Evolutionary conservation across 2,329 filamentous ascomycete genomes (phyloP).

Genomic region (Tolypocladium album): DNA sequence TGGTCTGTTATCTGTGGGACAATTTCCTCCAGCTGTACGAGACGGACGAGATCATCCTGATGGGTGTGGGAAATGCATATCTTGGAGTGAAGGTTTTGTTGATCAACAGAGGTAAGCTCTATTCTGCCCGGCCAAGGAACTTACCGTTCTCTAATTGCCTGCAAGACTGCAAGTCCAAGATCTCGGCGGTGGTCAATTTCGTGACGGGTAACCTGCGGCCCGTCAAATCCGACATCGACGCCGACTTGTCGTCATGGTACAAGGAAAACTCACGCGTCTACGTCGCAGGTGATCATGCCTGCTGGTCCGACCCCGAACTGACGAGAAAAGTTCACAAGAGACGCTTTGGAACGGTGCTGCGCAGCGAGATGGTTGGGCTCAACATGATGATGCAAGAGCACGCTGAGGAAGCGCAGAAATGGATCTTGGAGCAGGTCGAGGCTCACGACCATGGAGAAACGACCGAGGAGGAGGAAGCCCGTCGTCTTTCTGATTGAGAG

Average conservation of each 20-base stretch:
- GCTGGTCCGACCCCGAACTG: conserved; percentile 58
- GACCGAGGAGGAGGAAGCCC: conserved; percentile 36
- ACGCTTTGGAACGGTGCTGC: conserved; percentile 48
- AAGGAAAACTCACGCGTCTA: conserved; percentile 70
- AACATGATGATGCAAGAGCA: conserved; percentile 48
- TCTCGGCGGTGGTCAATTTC: conserved; percentile 71
- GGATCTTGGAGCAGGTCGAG: conserved; percentile 33
- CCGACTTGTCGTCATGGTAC: conserved; percentile 71
- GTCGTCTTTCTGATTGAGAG: background rate
- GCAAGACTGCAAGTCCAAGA: conserved; percentile 51
- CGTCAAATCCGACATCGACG: conserved; percentile 68
- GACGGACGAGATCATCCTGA: conserved; percentile 65
- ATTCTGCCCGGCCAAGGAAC: background rate
- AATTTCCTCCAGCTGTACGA: conserved; percentile 82
- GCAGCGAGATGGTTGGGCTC: conserved; percentile 36
- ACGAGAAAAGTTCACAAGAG: conserved; percentile 48
- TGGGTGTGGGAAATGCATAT: conserved; percentile 87
- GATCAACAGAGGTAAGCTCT: conserved; percentile 57
- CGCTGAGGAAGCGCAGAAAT: conserved; percentile 37
- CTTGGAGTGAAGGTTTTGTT: conserved; percentile 73
- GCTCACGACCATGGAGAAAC: conserved; percentile 28
- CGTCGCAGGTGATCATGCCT: conserved; percentile 62
- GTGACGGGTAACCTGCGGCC: conserved; percentile 67
- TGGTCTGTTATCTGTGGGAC: conserved; percentile 87
- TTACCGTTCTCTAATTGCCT: conserved; percentile 6